These are phyloP conservation scores for Candida mesenterica DNA, from an alignment of 1,139 yeast genomes.

Conservation along the genomic window DNA sequence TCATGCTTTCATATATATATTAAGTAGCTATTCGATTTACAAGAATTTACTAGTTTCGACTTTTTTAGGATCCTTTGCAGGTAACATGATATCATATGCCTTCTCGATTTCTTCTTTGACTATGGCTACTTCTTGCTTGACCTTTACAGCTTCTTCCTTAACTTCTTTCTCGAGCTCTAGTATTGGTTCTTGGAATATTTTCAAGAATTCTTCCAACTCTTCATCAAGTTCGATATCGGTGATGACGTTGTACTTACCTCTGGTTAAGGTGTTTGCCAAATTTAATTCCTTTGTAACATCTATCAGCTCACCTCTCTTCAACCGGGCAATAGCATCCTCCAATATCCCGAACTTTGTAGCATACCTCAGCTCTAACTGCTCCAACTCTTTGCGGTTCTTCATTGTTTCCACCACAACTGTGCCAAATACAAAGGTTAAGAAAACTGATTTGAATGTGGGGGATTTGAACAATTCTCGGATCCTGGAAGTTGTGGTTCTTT, in stretches of 20 bases:
- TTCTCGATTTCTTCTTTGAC: background rate
- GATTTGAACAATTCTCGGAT: conserved; percentile 20
- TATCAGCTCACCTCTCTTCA: conserved; percentile 31
- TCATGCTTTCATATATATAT: no score
- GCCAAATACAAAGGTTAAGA: conserved; percentile 40
- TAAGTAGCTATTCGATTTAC: no score
- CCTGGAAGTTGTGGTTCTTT: conserved; percentile 3
- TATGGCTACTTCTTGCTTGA: background rate
- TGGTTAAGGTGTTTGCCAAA: conserved; percentile 36
- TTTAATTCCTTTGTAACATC: conserved; percentile 39
- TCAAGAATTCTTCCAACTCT: conserved; percentile 36
- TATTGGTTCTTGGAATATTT: conserved; percentile 23
- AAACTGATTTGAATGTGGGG: conserved; percentile 39
- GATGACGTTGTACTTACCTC: conserved; percentile 29
- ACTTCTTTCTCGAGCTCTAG: conserved; percentile 2
- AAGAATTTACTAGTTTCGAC: conserved; percentile 18
- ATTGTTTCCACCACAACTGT: conserved; percentile 41
- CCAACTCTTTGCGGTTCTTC: conserved; percentile 34
- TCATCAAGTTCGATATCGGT: conserved; percentile 43
- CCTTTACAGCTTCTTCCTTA: background rate
- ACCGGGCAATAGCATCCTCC: conserved; percentile 28
- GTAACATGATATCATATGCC: background rate
- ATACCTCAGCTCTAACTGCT: conserved; percentile 30
- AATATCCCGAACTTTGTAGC: conserved; percentile 31
- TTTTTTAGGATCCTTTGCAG: conserved; percentile 1